These are phyloP conservation scores for Coffea canephora DNA, from an alignment of 257 asterid species.

Conservation along the genomic window DNA sequence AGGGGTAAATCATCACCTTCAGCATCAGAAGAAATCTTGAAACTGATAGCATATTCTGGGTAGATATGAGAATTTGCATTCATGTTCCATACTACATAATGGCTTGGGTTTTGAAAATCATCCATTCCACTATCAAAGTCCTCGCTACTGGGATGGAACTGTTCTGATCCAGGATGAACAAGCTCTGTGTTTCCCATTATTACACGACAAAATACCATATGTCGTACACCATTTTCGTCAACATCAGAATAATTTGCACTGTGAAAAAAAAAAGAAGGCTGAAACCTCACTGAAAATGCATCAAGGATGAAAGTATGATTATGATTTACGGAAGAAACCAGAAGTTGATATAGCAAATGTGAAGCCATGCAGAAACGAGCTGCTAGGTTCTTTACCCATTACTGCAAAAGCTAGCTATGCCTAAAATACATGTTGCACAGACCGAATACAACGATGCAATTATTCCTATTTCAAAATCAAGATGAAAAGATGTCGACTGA, in stretches of 20 bases:
- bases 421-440: neutral
- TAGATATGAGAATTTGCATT: conserved; percentile 72
- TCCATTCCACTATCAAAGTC: conserved; percentile 92
- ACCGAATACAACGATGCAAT: neutral
- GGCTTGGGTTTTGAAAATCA: conserved; percentile 62
- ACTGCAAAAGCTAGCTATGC: neutral
- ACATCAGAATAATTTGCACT: conserved; percentile 67
- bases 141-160: conserved; percentile 84
- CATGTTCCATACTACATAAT: conserved; percentile 79
- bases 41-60: conserved; percentile 80
- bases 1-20: conserved; percentile 44
- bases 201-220: conserved; percentile 58
- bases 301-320: neutral
- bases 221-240: conserved; percentile 78
- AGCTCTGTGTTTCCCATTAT: conserved; percentile 71
- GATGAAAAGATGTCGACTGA: neutral
- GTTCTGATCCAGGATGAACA: conserved; percentile 67
- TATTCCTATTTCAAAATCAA: neutral
- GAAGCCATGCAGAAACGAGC: neutral
- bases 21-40: conserved; percentile 61
- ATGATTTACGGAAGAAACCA: neutral
- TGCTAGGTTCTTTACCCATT: neutral
- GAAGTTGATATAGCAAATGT: neutral
- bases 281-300: neutral
- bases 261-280: conserved; percentile 21